Evolutionary conservation across 805 yeast species (phyloP).

Genomic region (Jamesozyma piceae): DNA sequence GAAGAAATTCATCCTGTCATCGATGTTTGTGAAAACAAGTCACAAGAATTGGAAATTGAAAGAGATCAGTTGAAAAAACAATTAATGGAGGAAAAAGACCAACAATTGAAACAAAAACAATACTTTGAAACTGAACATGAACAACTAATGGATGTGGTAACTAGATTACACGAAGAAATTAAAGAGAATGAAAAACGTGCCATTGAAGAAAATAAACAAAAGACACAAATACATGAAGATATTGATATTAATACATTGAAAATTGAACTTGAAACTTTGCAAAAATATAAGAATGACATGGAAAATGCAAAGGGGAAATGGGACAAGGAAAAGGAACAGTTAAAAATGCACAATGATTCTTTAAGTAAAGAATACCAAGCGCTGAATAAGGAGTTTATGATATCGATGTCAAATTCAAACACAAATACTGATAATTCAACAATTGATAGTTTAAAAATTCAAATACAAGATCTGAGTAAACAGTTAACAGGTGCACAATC

Average conservation of each 20-base stretch:
- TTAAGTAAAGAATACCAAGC: slow-evolving; percentile 21
- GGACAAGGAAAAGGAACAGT: slow-evolving; percentile 24
- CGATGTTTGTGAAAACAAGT: slow-evolving; percentile 25
- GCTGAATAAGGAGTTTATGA: slow-evolving; percentile 21
- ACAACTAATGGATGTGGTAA: slow-evolving; percentile 26
- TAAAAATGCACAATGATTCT: slow-evolving; percentile 23
- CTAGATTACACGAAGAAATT: slow-evolving; percentile 27
- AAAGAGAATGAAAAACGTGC: slow-evolving; percentile 22
- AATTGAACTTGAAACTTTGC: slow-evolving; percentile 9
- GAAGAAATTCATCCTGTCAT: slow-evolving; percentile 29
- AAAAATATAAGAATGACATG: slow-evolving; percentile 8
- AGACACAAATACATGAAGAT: background rate
- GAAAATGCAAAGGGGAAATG: slow-evolving; percentile 15
- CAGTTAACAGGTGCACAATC: slow-evolving; percentile 24
- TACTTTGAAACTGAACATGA: slow-evolving; percentile 25
- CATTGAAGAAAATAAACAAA: slow-evolving; percentile 1
- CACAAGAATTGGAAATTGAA: slow-evolving; percentile 26
- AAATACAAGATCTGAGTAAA: slow-evolving; percentile 25
- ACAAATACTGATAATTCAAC: slow-evolving; percentile 7
- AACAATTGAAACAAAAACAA: slow-evolving; percentile 20
- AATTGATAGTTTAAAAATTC: slow-evolving; percentile 4
- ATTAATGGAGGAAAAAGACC: slow-evolving; percentile 19
- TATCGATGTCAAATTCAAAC: slow-evolving; percentile 8
- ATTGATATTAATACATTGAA: slow-evolving; percentile 4
- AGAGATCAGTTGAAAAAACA: slow-evolving; percentile 16